Base-by-base conservation (phyloP, 164 flowering plant genomes). In the Magnolia officinalis region DNA sequence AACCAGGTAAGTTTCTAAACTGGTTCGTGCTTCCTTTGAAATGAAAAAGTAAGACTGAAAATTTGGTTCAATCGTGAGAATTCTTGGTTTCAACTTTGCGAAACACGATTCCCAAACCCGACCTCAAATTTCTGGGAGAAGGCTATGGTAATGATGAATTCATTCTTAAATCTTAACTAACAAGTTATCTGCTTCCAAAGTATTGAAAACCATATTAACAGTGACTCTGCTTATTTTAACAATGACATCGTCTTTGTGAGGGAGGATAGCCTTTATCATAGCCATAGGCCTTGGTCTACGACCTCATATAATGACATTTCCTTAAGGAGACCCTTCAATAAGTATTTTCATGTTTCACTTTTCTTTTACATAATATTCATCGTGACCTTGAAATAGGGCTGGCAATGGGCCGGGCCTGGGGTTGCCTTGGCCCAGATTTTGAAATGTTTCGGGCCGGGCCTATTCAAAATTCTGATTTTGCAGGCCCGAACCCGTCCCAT, bases 1-100 rank as follows among this genome's bases (percentile, higher is more conserved):
- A 96, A 96, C 81, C 99, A 96, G 85, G 99, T 96, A 83, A 68
- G 66, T 2, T 72, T 79, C 20, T 58, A 2, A 19, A 55, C 59
- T 20, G 14, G 67, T 72, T 50, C 66, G 2, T 68, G 50, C 13
- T 66, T 66, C 21, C 21, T 23, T 24, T 9, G 49, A 14, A 29
- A 16, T 65, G 2, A 23, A 65, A 65, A 65, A 20, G 24, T 65
- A 11, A 21, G 31, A 65, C 37, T 65, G 29, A 8, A 65, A 10
- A 37, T 37, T 37, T 37, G 45, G 6, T 37, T 37, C 45, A 37
- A 37, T 37, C 6, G 6, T 4, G 45, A 5, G 45, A 37, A 37
- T 37, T 37, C 45, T 37, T 4, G 45, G 45, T 37, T 37, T 37
- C 0, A 37, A 37, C 45, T 37, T 37, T 37, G 45, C 6, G 45